Percentiles rank a stretch among this genome's conserved stretches.
Conservation (phyloP, 2,329 filamentous ascomycete species). For the Apiospora arundinis region DNA sequence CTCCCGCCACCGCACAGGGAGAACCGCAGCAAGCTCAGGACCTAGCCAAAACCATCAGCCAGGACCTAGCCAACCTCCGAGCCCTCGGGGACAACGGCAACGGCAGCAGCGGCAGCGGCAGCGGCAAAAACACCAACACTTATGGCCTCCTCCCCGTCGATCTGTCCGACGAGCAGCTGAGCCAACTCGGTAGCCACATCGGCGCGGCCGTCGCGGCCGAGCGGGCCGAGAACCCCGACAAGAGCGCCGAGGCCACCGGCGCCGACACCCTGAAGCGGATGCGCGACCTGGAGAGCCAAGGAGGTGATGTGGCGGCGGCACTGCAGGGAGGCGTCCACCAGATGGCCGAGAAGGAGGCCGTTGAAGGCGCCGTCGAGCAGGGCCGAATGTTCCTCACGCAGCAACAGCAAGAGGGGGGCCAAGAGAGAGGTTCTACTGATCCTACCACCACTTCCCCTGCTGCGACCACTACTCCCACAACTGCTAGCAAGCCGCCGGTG, state of each 20-base stretch:
- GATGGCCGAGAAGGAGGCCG: not conserved
- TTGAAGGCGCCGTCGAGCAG: not conserved
- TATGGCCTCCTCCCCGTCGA: not conserved
- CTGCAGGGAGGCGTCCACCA: not conserved
- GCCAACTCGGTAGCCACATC: not conserved
- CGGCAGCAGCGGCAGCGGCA: not conserved
- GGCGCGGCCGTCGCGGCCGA: not conserved
- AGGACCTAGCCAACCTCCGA: not conserved
- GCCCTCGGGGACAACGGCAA: not conserved
- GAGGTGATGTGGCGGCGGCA: not conserved
- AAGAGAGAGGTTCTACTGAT: not conserved
- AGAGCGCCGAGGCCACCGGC: not conserved
- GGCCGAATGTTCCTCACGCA: not conserved
- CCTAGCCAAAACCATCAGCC: not conserved
- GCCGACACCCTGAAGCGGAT: slow-evolving; percentile 3
- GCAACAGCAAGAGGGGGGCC: not conserved
- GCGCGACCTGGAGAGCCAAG: not conserved
- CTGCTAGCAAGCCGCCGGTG: not conserved
- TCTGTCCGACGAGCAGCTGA: not conserved
- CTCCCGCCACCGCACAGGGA: not conserved
- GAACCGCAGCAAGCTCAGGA: not conserved
- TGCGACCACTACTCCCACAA: not conserved
- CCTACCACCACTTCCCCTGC: not conserved
- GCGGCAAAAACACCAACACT: not conserved
- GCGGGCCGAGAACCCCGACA: not conserved